These are phyloP conservation scores for Chenopodium berlandieri DNA, from an alignment of 148 eudicot genomes.

Conservation along the genomic window DNA sequence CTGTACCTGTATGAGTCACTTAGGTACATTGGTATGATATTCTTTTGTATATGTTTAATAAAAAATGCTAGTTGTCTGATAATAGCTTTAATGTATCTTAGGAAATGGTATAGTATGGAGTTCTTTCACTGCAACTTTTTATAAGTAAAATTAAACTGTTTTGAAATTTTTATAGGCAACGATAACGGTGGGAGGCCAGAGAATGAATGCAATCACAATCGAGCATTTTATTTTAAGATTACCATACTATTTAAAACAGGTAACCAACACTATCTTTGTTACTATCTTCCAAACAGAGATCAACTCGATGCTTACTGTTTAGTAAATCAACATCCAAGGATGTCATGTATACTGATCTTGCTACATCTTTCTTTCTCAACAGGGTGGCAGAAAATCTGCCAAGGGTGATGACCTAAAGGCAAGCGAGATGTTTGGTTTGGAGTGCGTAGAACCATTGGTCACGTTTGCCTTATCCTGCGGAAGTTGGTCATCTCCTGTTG, in stretches of 20 bases:
- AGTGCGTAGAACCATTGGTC: constrained; percentile 78
- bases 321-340: not conserved
- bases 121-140: constrained; percentile 3
- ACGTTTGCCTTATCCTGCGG: constrained; percentile 92
- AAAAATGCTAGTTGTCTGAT: too few relatives aligned
- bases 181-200: constrained; percentile 59
- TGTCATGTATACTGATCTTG: not conserved
- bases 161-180: constrained; percentile 49
- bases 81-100: not conserved
- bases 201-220: constrained; percentile 60
- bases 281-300: not conserved
- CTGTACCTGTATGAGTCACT: not conserved
- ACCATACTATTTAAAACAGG: constrained; percentile 57
- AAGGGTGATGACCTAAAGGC: constrained; percentile 48
- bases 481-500: constrained; percentile 95
- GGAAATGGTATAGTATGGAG: not conserved
- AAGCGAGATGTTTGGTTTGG: constrained; percentile 60
- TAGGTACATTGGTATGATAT: too few relatives aligned
- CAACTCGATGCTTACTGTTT: not conserved
- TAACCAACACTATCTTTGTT: constrained; percentile 23
- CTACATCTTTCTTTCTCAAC: not conserved
- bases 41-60: too few relatives aligned
- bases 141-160: not conserved
- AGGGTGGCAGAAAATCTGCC: constrained; percentile 49
- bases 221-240: constrained; percentile 75